Conservation (phyloP, 2,329 filamentous ascomycete genomes). For the Colletotrichum caudatum region DNA sequence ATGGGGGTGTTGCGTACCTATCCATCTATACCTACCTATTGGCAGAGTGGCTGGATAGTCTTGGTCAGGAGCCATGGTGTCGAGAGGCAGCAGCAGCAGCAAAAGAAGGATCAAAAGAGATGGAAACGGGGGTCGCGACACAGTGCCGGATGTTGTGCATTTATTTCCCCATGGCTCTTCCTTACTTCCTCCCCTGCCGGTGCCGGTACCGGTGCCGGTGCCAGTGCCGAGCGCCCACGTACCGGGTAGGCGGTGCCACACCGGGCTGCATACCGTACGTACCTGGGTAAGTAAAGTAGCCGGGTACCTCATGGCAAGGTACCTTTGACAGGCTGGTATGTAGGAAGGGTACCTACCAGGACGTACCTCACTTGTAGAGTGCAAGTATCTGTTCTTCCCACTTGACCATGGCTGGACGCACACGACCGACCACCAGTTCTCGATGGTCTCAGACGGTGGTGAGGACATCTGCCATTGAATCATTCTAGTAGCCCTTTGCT, state of each 20-base stretch:
- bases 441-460: constrained; percentile 1
- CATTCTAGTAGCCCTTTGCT: too few relatives aligned
- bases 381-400: fast-evolving
- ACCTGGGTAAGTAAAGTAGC: too few relatives aligned
- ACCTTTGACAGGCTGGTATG: too few relatives aligned
- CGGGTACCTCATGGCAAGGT: neutral
- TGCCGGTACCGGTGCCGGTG: neutral
- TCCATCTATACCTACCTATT: too few relatives aligned
- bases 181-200: neutral
- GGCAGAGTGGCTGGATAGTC: neutral
- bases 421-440: neutral
- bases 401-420: neutral
- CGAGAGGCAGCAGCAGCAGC: neutral
- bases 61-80: neutral
- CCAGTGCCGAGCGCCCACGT: neutral
- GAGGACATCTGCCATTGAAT: neutral
- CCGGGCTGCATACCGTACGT: too few relatives aligned
- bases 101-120: neutral
- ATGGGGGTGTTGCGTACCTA: neutral
- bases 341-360: too few relatives aligned
- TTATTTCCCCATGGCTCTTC: too few relatives aligned
- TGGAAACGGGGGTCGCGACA: neutral
- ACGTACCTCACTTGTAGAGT: too few relatives aligned
- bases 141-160: neutral
- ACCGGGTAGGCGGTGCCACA: neutral